Base-by-base conservation (phyloP, 2,329 filamentous ascomycete genomes). In the Macrophomina tecta region DNA sequence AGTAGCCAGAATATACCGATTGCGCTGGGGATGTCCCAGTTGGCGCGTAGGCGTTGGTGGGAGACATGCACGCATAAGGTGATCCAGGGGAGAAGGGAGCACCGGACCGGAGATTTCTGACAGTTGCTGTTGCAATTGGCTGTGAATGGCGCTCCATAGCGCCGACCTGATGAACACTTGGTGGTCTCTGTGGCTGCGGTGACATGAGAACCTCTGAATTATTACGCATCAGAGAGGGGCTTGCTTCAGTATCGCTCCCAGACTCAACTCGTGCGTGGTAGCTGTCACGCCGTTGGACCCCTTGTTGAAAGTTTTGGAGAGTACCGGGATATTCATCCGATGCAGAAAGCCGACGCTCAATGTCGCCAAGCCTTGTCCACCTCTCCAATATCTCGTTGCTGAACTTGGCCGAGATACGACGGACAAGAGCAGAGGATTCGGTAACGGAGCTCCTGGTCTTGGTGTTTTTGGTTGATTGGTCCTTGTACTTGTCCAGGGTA, bases 281-380 rank as follows among this genome's bases (percentile, higher is more conserved):
- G 46, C 77, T 75, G 38, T 78, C 76, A 42, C 73, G 75, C 40
- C 76, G 63, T 16, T 68, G 76, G 8, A 76, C 77, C 42, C 77
- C 75, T 0, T 78, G 75, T 30, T 72, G 76, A 3, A 76, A 72
- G 63, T 78, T 77, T 49, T 74, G 72, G 3, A 64, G 48, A 45
- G 62, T 49, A 4, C 52, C 48, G n/a, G 53, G 62, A 12, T 60
- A 48, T 12, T 62, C 65, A 14, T 63, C 65, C 6, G 70, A 68
- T 6, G 75, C 72, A 11, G 68, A 64, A 4, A 78, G 58, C n/a
- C 69, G 70, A 23, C 70, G 69, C 32, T 78, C 71, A 49, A 79
- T 72, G 36, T 75, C 72, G 18, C 70, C 72, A 16, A 79, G 67
- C 34, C 71, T 70, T 2, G 74, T 79, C 77, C 77, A 79, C 46